Evolutionary conservation across 495 filamentous ascomycete species (phyloP), one percentile per base, ranked within the genome.

Genomic region (Neurospora sp.): DNA sequence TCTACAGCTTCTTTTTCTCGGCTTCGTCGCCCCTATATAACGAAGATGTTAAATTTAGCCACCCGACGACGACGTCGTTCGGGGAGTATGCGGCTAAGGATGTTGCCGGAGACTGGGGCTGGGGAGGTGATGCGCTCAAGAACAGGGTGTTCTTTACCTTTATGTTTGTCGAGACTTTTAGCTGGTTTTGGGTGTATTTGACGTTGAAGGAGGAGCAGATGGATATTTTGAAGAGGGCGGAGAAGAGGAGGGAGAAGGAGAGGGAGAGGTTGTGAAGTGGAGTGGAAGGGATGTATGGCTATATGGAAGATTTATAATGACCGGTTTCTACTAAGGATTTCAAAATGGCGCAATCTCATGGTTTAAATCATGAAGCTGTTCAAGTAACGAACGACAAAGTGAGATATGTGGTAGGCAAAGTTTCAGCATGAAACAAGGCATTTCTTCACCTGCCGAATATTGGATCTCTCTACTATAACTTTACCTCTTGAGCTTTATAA

Each of bases 101-200:
- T 3, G 54, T 1, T 1, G 27, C 23, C 0, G 54, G 54, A 1
- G 54, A 78, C 72, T 72, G 78, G 72, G 72, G 76, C 39, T 83
- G 80, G 82, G 83, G 82, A 73, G 75, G 80, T 79, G 91, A 88
- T 73, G 88, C 89, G 41, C 78, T 96, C 78, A 92, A 93, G 83
- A 94, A 93, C 77, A 81, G 91, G 37, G 85, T 95, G 8, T 89
- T 96, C 12, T 96, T 97, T 77, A 90, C 92, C 0, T 96, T 91
- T 82, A 89, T 88, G 16, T 94, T 96, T 78, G 79, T 96, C 82
- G 94, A 97, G 84, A 90, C 94, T 82, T 84, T 93, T 78, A 86
- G 88, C 71, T 97, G 93, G 94, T 92, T 96, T 79, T 97, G 93
- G 93, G 91, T 92, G 35, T 86, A 82, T 81, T 82, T 88, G 27